A percentile compares a stretch with the other conserved stretches of the same genome.
phyloP scores from a whole-genome alignment of 345 rosid genomes.

The Syzygium oleosum region DNA sequence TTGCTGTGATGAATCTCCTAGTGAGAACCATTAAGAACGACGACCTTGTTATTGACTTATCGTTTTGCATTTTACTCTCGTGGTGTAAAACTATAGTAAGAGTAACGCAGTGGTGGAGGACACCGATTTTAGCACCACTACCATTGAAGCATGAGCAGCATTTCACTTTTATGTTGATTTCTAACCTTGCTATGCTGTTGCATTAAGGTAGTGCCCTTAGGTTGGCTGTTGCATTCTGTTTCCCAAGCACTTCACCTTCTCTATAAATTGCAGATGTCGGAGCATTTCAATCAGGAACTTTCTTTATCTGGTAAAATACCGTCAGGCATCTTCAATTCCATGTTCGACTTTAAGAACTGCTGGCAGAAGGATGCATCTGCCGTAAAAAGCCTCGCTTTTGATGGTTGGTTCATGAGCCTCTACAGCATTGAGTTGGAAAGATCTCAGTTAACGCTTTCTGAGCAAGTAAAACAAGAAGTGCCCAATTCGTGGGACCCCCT shows the following conservation, averaged over 20 bases:
- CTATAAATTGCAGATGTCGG: constrained; percentile 69
- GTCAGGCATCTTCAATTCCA: constrained; percentile 62
- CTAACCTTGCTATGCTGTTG: neutral
- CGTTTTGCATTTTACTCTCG: neutral
- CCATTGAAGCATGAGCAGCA: neutral
- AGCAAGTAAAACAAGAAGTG: constrained; percentile 64
- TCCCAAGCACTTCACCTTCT: neutral
- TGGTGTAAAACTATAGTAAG: neutral
- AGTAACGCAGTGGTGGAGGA: neutral
- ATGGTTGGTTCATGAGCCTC: constrained; percentile 90
- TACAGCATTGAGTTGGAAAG: constrained; percentile 76
- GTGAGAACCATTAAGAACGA: neutral
- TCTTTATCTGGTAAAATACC: constrained; percentile 85
- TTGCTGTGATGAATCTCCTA: neutral
- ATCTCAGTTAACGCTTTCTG: constrained; percentile 49
- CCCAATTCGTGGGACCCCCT: constrained; percentile 86
- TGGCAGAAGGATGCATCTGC: constrained; percentile 86
- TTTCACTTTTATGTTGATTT: neutral
- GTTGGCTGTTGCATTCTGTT: neutral
- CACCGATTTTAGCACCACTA: neutral
- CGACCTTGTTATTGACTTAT: neutral
- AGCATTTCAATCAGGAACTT: constrained; percentile 74
- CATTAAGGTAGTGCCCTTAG: neutral
- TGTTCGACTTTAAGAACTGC: constrained; percentile 56
- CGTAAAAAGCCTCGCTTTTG: constrained; percentile 59